These are phyloP conservation scores for Beauveria brongniartii DNA, from an alignment of 2,329 filamentous ascomycete genomes.

Conservation along the genomic window DNA sequence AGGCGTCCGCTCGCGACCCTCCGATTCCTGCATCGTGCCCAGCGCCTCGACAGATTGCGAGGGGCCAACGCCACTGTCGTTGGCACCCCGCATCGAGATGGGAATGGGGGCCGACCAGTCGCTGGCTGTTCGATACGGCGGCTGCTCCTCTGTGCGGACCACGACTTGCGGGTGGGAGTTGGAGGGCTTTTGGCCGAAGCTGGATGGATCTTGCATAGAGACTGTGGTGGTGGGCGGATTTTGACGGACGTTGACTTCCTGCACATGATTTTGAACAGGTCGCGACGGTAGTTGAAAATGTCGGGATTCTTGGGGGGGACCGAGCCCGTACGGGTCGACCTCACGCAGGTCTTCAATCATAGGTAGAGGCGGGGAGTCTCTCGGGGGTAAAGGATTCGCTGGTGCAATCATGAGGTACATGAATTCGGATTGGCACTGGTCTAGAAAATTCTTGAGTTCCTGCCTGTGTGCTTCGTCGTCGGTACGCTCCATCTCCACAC, in stretches of 20 bases:
- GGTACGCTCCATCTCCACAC: conserved; percentile 36
- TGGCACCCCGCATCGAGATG: conserved; percentile 26
- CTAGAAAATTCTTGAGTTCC: conserved; percentile 53
- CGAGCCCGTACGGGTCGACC: conserved; percentile 42
- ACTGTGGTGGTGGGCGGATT: conserved; percentile 49
- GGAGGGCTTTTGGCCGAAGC: conserved; percentile 24
- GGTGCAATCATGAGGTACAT: conserved; percentile 61
- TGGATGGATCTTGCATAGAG: conserved; percentile 34
- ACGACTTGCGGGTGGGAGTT: conserved; percentile 42
- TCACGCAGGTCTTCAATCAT: conserved; percentile 53
- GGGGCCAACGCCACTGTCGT: conserved; percentile 24
- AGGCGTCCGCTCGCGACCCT: conserved; percentile 38
- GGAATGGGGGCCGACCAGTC: conserved; percentile 28
- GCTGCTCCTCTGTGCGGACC: conserved; percentile 42
- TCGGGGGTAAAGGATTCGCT: conserved; percentile 56
- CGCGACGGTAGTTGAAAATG: conserved; percentile 31
- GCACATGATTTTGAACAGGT: conserved; percentile 48
- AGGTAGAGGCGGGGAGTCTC: conserved; percentile 51
- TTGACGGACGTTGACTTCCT: conserved; percentile 45
- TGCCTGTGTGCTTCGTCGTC: conserved; percentile 44
- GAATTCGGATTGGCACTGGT: conserved; percentile 58
- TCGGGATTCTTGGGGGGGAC: conserved; percentile 32
- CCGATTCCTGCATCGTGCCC: conserved; percentile 30
- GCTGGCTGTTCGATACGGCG: conserved; percentile 30
- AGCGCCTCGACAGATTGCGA: conserved; percentile 34